A percentile compares a stretch with the other conserved stretches of the same genome.
Evolutionary conservation across 208 protist species (phyloP).

Genomic region (Acanthamoeba lenticulata): DNA sequence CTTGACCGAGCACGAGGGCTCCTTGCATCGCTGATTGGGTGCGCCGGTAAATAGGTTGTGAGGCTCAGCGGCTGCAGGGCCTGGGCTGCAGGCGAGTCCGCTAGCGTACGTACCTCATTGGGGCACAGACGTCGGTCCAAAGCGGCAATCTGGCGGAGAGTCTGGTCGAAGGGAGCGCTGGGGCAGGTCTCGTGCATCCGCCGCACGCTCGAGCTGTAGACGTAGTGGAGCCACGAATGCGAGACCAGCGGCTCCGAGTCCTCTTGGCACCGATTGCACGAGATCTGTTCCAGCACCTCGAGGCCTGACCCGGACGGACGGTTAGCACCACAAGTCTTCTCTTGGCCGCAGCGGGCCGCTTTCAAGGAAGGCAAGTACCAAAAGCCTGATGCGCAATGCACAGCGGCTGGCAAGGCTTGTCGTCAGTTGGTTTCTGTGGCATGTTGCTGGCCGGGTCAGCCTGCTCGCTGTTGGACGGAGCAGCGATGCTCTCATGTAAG

Average conservation of each 20-base stretch:
- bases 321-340: neutral
- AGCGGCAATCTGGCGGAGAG: neutral
- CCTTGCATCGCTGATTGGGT: neutral
- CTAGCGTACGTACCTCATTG: neutral
- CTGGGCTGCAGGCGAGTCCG: too few relatives aligned
- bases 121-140: neutral
- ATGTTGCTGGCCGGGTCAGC: neutral
- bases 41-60: too few relatives aligned
- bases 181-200: neutral
- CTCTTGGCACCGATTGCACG: neutral
- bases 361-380: neutral
- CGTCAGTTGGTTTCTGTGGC: neutral
- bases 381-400: conserved; percentile 1
- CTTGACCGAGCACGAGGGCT: neutral
- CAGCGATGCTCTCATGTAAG: neutral
- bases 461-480: neutral
- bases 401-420: neutral
- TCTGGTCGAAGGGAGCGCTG: neutral
- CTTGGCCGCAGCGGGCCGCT: neutral
- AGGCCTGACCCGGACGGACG: neutral
- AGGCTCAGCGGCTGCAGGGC: too few relatives aligned
- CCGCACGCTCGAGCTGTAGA: neutral
- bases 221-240: neutral
- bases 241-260: neutral
- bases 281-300: neutral